These are phyloP conservation scores for Coemansia sp. DNA, from an alignment of 192 early-diverging fungal species.

Conservation along the genomic window DNA sequence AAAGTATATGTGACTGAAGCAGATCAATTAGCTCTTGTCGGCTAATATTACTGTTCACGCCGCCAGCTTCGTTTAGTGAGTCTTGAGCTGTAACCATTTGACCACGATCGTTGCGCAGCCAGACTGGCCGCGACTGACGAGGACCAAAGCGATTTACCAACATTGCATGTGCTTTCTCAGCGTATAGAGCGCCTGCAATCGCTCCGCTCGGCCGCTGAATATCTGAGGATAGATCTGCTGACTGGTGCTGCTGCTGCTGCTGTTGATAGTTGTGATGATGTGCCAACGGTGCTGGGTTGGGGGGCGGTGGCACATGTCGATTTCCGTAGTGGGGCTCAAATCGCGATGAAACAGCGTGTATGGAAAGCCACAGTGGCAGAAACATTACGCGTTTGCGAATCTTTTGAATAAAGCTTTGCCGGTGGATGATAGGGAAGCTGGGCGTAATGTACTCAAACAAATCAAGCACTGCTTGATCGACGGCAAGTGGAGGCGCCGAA, in stretches of 20 bases:
- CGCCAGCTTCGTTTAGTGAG: constrained; percentile 11
- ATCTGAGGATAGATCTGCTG: too few relatives aligned
- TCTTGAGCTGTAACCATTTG: constrained; percentile 18
- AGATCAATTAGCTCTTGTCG: constrained; percentile 39
- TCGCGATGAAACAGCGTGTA: constrained; percentile 42
- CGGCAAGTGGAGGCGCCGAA: constrained; percentile 35
- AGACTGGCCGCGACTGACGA: constrained; percentile 14
- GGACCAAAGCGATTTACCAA: constrained; percentile 34
- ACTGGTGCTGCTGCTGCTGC: neutral
- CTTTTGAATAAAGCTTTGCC: constrained; percentile 38
- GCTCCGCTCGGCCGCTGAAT: neutral
- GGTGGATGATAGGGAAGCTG: constrained; percentile 39
- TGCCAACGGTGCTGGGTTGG: constrained; percentile 2
- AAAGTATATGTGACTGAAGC: constrained; percentile 38
- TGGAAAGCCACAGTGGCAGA: constrained; percentile 50
- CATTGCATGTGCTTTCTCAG: constrained; percentile 45
- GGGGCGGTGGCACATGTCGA: neutral
- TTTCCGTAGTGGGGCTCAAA: constrained; percentile 25
- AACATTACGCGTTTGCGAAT: constrained; percentile 39
- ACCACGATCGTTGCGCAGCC: constrained; percentile 22
- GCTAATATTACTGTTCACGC: constrained; percentile 9
- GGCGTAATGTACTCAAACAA: constrained; percentile 42
- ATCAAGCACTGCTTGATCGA: constrained; percentile 49
- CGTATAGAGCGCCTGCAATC: constrained; percentile 26
- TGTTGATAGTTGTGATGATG: neutral